Conservation (phyloP, 495 filamentous ascomycete species). For the Hypoxylon trugodes region DNA sequence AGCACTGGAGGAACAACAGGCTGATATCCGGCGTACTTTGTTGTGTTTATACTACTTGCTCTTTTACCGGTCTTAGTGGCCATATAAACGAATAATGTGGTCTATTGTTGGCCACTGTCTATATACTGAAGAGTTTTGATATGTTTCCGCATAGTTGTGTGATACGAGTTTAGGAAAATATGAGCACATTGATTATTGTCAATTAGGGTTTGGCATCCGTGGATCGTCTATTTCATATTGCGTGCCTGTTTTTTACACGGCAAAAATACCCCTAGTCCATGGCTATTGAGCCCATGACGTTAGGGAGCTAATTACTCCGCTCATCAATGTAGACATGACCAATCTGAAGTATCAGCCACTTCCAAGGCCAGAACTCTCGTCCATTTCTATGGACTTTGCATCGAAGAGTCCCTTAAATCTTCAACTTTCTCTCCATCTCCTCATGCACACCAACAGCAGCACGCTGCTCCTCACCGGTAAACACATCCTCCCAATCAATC, state of each 20-base stretch:
- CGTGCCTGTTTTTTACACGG: background rate
- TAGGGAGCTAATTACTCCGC: too few species aligned
- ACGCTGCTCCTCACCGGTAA: slow-evolving; percentile 73
- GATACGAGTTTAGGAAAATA: background rate
- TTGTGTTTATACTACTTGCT: slow-evolving; percentile 35
- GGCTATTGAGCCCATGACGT: background rate
- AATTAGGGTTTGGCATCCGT: background rate
- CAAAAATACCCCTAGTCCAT: background rate
- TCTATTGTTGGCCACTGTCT: slow-evolving; percentile 21
- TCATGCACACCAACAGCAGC: slow-evolving; percentile 77
- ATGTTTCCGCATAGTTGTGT: slow-evolving; percentile 10
- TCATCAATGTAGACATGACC: background rate
- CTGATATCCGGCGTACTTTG: slow-evolving; percentile 29
- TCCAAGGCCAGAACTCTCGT: background rate
- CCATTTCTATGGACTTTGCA: too few species aligned
- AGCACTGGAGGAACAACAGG: slow-evolving; percentile 16
- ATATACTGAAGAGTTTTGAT: slow-evolving; percentile 16
- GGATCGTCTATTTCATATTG: slow-evolving; percentile 7
- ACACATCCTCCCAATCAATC: slow-evolving; percentile 62
- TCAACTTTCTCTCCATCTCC: slow-evolving; percentile 91
- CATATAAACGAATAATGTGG: slow-evolving; percentile 25
- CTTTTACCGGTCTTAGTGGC: slow-evolving; percentile 15
- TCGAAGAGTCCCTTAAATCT: slow-evolving; percentile 46
- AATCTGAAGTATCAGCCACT: background rate
- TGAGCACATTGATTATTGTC: background rate